Percentiles rank a stretch among this genome's conserved stretches.
phyloP scores from a whole-genome alignment of 164 flowering plant genomes.

The Amborella trichopoda region DNA sequence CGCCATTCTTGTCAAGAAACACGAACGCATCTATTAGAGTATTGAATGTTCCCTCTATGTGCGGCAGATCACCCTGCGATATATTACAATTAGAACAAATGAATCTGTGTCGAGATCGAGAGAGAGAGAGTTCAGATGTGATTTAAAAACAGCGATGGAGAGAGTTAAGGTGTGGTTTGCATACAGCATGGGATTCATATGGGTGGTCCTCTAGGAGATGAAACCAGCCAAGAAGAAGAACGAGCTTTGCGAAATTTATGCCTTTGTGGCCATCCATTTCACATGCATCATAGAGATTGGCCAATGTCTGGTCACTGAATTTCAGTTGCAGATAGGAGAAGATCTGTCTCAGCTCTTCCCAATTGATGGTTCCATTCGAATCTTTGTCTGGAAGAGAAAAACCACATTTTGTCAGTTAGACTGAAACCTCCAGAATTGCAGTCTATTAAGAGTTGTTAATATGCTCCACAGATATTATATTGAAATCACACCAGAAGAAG shows the following conservation, averaged over 20 bases:
- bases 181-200: slow-evolving; percentile 18
- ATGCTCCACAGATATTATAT: too few species aligned
- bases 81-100: slow-evolving; percentile 18
- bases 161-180: neutral
- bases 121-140: neutral
- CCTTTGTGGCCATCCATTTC: slow-evolving; percentile 47
- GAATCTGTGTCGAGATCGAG: neutral
- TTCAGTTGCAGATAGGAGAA: slow-evolving; percentile 34
- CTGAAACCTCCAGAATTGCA: too few species aligned
- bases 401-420: too few species aligned
- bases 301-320: slow-evolving; percentile 36
- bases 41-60: slow-evolving; percentile 49
- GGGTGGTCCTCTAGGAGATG: slow-evolving; percentile 46
- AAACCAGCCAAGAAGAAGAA: slow-evolving; percentile 61
- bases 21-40: slow-evolving; percentile 57
- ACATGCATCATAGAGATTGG: slow-evolving; percentile 48
- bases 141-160: neutral
- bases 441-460: too few species aligned
- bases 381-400: slow-evolving; percentile 49
- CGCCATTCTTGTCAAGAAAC: slow-evolving; percentile 66
- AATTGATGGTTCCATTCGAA: slow-evolving; percentile 44
- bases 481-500: neutral
- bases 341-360: slow-evolving; percentile 46
- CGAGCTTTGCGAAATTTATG: slow-evolving; percentile 60
- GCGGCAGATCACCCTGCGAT: slow-evolving; percentile 28